Evolutionary conservation across 495 filamentous ascomycete genomes (phyloP), one percentile per base, ranked within the genome.

Genomic region (Hypoxylon lenormandii): DNA sequence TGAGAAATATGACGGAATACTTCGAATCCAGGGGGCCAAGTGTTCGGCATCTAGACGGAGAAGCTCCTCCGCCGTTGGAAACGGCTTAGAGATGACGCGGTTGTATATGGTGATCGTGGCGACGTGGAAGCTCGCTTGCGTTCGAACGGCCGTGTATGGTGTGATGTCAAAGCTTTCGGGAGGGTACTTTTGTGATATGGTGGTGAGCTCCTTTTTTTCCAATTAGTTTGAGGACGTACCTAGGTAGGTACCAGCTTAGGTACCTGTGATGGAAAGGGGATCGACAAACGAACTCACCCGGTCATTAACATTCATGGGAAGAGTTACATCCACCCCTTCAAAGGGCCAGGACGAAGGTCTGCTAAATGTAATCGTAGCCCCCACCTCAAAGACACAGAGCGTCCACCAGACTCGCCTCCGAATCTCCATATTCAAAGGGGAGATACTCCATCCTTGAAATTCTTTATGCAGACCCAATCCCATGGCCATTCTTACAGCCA

Each of bases 381-480:
- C 76, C 10, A 59, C 55, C 37, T 76, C 74, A 43, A 76, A 76
- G 16, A 75, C 48, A 33, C 43, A 73, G 33, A 76, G 47, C 0
- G 59, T 43, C 74, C 74, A 76, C 74, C 74, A 76, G 10, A 66
- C 70, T 33, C 74, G 47, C 19, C 74, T 52, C 11, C 74, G 46
- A 1, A 75, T 76, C 51, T 76, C 74, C 36, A 61, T 53, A 63
- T 82, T 77, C 0, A 85, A 75, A n/a, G 82, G 78, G 59, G 78
- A 83, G 61, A 83, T 84, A 52, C 84, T 80, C 84, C 84, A 85
- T 6, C 78, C 78, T 18, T 77, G 83, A 53, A 86, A 85, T 65
- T 85, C 84, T 57, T 86, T 86, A 57, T 86, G 83, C 18, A 86
- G 75, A 7, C 84, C 84, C 28, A 86, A 63, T 60, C 83, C 82